phyloP scores from a whole-genome alignment of 306 rosid species.

The Pterocarpus santalinus region DNA sequence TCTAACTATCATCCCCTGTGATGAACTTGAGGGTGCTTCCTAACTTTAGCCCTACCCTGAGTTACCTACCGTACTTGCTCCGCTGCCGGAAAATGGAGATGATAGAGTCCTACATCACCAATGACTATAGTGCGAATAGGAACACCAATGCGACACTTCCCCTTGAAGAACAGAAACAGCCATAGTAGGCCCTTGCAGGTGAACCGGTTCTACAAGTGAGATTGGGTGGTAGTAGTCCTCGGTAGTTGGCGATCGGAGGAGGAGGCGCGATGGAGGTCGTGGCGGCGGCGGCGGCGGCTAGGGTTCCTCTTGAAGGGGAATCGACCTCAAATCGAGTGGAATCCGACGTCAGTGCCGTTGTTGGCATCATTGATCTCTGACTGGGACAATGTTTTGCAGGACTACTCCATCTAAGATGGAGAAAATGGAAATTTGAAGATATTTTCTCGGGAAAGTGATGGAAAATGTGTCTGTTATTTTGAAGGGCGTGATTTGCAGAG shows the following conservation, averaged over 20 bases:
- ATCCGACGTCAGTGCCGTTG: slow-evolving; percentile 58
- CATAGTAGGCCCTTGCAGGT: slow-evolving; percentile 74
- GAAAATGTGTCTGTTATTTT: slow-evolving; percentile 13
- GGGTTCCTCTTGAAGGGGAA: slow-evolving; percentile 80
- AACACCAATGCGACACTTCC: slow-evolving; percentile 71
- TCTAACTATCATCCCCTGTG: no score
- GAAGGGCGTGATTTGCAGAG: slow-evolving; percentile 12
- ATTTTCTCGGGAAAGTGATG: slow-evolving; percentile 54
- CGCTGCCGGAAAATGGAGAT: slow-evolving; percentile 67
- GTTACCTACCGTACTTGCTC: slow-evolving; percentile 50
- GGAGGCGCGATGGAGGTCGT: slow-evolving; percentile 40
- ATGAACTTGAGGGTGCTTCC: slow-evolving; percentile 79
- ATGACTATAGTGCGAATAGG: slow-evolving; percentile 70
- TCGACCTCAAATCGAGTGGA: slow-evolving; percentile 77
- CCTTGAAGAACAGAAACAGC: slow-evolving; percentile 62
- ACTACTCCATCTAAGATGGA: slow-evolving; percentile 51
- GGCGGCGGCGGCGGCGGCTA: slow-evolving; percentile 38
- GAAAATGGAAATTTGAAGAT: neutral
- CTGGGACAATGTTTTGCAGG: slow-evolving; percentile 63
- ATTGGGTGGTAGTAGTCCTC: slow-evolving; percentile 54
- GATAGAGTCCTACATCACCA: slow-evolving; percentile 90
- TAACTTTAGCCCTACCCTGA: slow-evolving; percentile 62
- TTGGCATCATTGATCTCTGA: slow-evolving; percentile 66
- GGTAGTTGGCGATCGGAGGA: slow-evolving; percentile 64
- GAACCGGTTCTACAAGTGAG: slow-evolving; percentile 66